phyloP scores from a whole-genome alignment of 306 rosid species.

The Vicia sativa region DNA sequence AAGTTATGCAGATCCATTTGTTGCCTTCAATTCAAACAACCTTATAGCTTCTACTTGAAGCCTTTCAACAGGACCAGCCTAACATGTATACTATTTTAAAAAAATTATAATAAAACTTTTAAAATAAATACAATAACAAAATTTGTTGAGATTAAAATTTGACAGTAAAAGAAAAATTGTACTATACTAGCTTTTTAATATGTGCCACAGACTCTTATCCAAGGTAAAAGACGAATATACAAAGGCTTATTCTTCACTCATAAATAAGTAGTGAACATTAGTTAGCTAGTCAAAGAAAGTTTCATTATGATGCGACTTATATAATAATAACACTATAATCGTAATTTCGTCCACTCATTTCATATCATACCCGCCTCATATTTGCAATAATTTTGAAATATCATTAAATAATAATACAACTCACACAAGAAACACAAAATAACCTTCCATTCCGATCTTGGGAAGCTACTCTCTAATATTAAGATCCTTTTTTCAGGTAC shows the following conservation, averaged over 20 bases:
- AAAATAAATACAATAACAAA: no score
- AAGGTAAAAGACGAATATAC: background rate
- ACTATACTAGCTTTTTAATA: no score
- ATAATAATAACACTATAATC: slow-evolving; percentile 34
- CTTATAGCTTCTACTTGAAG: background rate
- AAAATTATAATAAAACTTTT: no score
- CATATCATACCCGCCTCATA: slow-evolving; percentile 44
- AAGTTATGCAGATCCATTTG: background rate
- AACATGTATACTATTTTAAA: no score
- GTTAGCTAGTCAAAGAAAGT: slow-evolving; percentile 41
- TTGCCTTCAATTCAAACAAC: no score
- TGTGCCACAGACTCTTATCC: slow-evolving; percentile 7
- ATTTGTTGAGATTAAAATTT: no score
- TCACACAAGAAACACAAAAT: background rate
- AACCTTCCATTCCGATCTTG: slow-evolving; percentile 44
- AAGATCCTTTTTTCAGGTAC: slow-evolving; percentile 49
- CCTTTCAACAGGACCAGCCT: no score
- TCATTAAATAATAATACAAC: slow-evolving; percentile 14
- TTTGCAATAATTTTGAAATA: slow-evolving; percentile 27
- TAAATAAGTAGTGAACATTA: background rate
- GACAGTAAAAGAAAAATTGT: no score
- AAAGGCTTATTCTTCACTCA: background rate
- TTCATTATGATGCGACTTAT: slow-evolving; percentile 33
- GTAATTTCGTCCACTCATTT: slow-evolving; percentile 80
- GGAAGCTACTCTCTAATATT: no score